Evolutionary conservation across 257 asterid species (phyloP).

Genomic region (Buddleja alternifolia): DNA sequence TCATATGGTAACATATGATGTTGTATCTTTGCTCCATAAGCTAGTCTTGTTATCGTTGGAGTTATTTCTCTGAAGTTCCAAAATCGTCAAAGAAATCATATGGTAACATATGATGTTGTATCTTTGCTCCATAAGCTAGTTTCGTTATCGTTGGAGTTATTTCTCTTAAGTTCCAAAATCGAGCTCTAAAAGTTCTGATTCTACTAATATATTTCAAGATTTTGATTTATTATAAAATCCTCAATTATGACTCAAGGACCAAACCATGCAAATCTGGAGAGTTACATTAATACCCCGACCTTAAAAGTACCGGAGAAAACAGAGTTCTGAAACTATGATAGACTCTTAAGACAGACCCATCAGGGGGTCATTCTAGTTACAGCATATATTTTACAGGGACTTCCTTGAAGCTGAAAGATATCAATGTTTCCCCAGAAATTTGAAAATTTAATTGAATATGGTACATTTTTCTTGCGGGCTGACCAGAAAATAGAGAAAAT

Average conservation of each 20-base stretch:
- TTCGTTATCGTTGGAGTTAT: too few relatives aligned
- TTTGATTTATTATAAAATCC: constrained; percentile 1
- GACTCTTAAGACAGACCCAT: constrained; percentile 4
- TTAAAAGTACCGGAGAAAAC: constrained; percentile 2
- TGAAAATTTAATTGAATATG: constrained; percentile 5
- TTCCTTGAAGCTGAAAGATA: constrained; percentile 24
- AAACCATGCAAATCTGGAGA: neutral
- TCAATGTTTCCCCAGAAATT: neutral
- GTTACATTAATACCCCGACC: neutral
- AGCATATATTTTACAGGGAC: constrained; percentile 8
- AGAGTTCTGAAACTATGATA: neutral
- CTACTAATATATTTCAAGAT: too few relatives aligned
- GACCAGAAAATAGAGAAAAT: neutral
- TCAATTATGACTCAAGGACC: constrained; percentile 3
- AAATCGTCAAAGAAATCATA: too few relatives aligned
- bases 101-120: too few relatives aligned
- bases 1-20: too few relatives aligned
- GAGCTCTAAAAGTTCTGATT: too few relatives aligned
- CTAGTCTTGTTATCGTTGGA: too few relatives aligned
- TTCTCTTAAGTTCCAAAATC: too few relatives aligned
- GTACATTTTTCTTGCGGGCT: neutral
- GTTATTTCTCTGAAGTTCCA: too few relatives aligned
- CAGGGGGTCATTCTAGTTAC: neutral
- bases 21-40: too few relatives aligned
- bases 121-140: too few relatives aligned